A percentile compares a stretch with the other conserved stretches of the same genome.
phyloP scores from a whole-genome alignment of 495 filamentous ascomycete genomes.

The Penicillium soppii region DNA sequence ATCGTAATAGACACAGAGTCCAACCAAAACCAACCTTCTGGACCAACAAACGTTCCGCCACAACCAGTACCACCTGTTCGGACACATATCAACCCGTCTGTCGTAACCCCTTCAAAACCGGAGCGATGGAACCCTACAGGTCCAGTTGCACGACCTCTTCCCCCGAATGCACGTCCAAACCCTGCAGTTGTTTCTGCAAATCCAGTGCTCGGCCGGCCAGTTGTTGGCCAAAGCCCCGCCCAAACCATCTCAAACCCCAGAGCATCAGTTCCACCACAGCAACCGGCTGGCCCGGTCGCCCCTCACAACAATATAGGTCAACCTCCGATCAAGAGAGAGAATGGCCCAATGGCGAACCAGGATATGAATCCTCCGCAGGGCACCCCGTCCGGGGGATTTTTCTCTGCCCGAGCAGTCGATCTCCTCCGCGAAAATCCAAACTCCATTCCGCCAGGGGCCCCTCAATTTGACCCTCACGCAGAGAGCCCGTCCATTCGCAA shows the following conservation, averaged over 20 bases:
- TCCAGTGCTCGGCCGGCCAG: slow-evolving; percentile 18
- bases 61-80: slow-evolving; percentile 22
- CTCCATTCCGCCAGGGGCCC: slow-evolving; percentile 43
- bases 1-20: slow-evolving; percentile 42
- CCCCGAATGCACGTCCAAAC: slow-evolving; percentile 23
- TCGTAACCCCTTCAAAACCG: slow-evolving; percentile 45
- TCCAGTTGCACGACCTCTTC: slow-evolving; percentile 24
- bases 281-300: slow-evolving; percentile 7
- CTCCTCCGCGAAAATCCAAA: slow-evolving; percentile 47
- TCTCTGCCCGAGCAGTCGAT: slow-evolving; percentile 69
- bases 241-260: slow-evolving; percentile 25
- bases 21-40: slow-evolving; percentile 28
- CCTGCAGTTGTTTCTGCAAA: slow-evolving; percentile 15
- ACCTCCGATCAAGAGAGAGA: slow-evolving; percentile 29
- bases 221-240: slow-evolving; percentile 14
- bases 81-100: slow-evolving; percentile 22
- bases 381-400: slow-evolving; percentile 62
- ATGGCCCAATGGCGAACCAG: slow-evolving; percentile 20
- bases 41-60: slow-evolving; percentile 25
- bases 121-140: slow-evolving; percentile 33
- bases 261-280: slow-evolving; percentile 21
- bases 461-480: slow-evolving; percentile 74
- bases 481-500: slow-evolving; percentile 88
- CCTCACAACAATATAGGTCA: slow-evolving; percentile 17
- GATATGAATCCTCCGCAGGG: slow-evolving; percentile 32